Percentiles rank a stretch among this genome's conserved stretches.
These are phyloP conservation scores for Penicillium vulpinum DNA, from an alignment of 2,329 filamentous ascomycete genomes.

Conservation along the genomic window DNA sequence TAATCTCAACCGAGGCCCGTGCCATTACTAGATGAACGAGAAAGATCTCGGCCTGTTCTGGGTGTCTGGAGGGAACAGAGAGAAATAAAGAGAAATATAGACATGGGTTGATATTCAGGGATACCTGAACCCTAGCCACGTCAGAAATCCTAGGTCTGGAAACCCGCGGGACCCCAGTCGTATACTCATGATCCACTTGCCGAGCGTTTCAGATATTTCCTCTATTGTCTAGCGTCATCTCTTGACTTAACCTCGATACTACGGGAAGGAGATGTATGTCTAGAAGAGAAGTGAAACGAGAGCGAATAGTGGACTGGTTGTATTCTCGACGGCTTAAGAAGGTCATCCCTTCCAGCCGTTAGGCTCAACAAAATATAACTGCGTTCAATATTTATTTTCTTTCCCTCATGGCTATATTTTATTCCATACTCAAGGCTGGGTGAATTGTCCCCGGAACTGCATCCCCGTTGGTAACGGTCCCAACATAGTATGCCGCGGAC, in stretches of 20 bases:
- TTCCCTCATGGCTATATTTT: not conserved
- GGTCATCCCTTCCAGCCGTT: not conserved
- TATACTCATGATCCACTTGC: conserved; percentile 20
- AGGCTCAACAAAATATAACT: not conserved
- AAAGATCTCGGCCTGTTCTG: not conserved
- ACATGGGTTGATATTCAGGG: conserved; percentile 17
- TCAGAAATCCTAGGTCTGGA: conserved; percentile 15
- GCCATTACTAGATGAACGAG: not conserved
- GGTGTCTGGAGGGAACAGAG: not conserved
- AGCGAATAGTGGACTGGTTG: not conserved
- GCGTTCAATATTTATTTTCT: not conserved
- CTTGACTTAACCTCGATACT: conserved; percentile 13
- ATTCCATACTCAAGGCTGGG: not conserved
- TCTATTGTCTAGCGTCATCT: conserved; percentile 13
- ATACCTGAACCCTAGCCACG: conserved; percentile 20
- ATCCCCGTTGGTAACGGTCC: conserved; percentile 8
- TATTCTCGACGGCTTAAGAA: not conserved
- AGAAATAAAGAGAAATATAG: conserved; percentile 3
- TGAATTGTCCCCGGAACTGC: conserved; percentile 2
- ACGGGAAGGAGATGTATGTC: conserved; percentile 1
- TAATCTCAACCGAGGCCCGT: conserved; percentile 7
- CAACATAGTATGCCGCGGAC: not conserved
- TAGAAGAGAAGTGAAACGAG: conserved; percentile 8
- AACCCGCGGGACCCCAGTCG: not conserved
- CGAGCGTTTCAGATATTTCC: conserved; percentile 21